A percentile compares a stretch with the other conserved stretches of the same genome.
These are phyloP conservation scores for Dissophora ornata DNA, from an alignment of 192 early-diverging fungal species.

Conservation along the genomic window DNA sequence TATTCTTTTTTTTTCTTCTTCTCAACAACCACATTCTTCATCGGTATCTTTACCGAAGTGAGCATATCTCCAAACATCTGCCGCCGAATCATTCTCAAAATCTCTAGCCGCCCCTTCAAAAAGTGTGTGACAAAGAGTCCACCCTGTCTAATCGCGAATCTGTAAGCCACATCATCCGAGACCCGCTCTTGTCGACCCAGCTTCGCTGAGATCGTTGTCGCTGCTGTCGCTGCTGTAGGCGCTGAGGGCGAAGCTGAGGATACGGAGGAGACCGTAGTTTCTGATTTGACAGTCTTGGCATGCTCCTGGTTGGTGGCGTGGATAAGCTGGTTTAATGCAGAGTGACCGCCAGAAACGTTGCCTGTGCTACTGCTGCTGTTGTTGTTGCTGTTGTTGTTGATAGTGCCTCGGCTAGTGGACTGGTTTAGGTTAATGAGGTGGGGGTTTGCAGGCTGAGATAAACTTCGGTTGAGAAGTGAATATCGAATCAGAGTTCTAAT, in stretches of 20 bases:
- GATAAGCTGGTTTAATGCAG: conserved; percentile 48
- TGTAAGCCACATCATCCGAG: conserved; percentile 50
- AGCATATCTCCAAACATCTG: conserved; percentile 60
- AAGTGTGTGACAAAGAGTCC: conserved; percentile 58
- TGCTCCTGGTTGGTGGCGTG: conserved; percentile 35
- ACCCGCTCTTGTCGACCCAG: conserved; percentile 7
- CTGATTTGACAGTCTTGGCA: conserved; percentile 23
- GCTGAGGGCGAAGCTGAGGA: background rate
- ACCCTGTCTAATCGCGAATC: conserved; percentile 55
- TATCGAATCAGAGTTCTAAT: conserved; percentile 38
- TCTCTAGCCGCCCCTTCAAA: conserved; percentile 57
- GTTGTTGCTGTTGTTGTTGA: background rate
- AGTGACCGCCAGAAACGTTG: conserved; percentile 8
- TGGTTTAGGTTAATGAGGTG: conserved; percentile 44
- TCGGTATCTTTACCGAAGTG: conserved; percentile 42
- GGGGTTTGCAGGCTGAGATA: conserved; percentile 41
- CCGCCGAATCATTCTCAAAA: conserved; percentile 56
- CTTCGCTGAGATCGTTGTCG: conserved; percentile 2
- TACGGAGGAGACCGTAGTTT: conserved; percentile 7
- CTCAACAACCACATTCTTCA: too few relatives aligned
- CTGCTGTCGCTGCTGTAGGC: background rate
- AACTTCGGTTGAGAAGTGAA: conserved; percentile 34
- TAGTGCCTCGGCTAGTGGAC: background rate
- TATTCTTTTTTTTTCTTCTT: too few relatives aligned
- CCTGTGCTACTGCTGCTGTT: background rate